Percentiles rank a stretch among this genome's conserved stretches.
Conservation (phyloP, 192 early-diverging fungal species). For the Podila epigama region DNA sequence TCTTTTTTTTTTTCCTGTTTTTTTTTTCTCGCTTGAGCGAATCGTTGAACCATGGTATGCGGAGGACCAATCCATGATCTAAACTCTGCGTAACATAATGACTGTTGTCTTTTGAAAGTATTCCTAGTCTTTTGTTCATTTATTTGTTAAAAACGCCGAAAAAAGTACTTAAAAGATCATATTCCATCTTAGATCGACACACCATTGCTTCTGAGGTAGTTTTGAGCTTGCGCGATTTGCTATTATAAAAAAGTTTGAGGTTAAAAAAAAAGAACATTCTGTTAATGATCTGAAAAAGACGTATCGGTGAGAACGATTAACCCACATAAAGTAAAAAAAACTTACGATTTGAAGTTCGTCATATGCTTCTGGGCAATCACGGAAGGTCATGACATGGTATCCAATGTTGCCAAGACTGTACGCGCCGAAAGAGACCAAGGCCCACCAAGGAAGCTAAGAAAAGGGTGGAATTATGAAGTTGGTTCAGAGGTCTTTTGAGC, state of each 20-base stretch:
- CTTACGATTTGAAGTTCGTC: conserved; percentile 78
- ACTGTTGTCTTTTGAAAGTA: no score
- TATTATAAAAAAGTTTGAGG: conserved; percentile 53
- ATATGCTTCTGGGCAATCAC: conserved; percentile 93
- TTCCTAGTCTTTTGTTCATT: no score
- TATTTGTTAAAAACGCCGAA: no score
- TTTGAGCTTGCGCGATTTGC: conserved; percentile 86
- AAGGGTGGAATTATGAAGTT: not conserved
- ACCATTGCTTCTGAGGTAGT: conserved; percentile 76
- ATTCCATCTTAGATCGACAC: conserved; percentile 57
- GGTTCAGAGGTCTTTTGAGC: not conserved
- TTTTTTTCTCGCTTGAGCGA: no score
- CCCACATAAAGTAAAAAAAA: no score
- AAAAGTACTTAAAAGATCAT: not conserved
- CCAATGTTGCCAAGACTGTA: conserved; percentile 91
- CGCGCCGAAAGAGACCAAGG: conserved; percentile 83
- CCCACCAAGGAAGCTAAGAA: conserved; percentile 78
- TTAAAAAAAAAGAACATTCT: no score
- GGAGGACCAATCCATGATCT: no score
- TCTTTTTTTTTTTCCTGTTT: no score
- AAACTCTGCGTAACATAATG: no score
- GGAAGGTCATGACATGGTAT: conserved; percentile 85
- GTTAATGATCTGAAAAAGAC: no score
- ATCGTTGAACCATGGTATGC: no score
- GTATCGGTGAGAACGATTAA: no score